phyloP scores from a whole-genome alignment of 2,329 filamentous ascomycete species.

The Berkeleyomyces basicola region DNA sequence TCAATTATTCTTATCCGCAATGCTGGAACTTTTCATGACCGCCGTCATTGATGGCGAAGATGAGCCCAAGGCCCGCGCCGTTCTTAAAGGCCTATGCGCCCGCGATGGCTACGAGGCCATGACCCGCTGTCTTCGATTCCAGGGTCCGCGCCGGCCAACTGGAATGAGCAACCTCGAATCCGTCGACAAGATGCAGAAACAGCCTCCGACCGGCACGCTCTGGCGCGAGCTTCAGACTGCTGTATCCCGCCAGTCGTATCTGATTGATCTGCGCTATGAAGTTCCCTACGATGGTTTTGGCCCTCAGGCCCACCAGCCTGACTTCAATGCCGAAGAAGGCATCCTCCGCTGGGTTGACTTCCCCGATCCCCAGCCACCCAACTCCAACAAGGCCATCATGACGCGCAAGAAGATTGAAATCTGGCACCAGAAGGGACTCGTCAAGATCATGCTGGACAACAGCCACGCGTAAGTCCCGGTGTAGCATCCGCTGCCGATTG shows the following conservation, averaged over 20 bases:
- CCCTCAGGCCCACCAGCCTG: conserved; percentile 24
- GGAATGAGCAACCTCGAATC: conserved; percentile 27
- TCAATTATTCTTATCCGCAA: conserved; percentile 17
- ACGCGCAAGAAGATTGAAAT: conserved; percentile 41
- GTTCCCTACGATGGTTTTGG: conserved; percentile 26
- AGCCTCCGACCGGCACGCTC: conserved; percentile 23
- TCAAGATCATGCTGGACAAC: conserved; percentile 34
- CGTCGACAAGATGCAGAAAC: conserved; percentile 23
- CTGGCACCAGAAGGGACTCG: conserved; percentile 33
- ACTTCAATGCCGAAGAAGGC: conserved; percentile 29
- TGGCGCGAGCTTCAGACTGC: conserved; percentile 41
- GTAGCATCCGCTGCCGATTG: neutral
- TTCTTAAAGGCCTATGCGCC: conserved; percentile 40
- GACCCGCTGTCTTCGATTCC: conserved; percentile 37
- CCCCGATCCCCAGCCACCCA: conserved; percentile 37
- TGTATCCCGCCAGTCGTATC: conserved; percentile 38
- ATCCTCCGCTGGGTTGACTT: conserved; percentile 42
- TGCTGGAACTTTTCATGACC: conserved; percentile 45
- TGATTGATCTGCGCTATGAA: conserved; percentile 39
- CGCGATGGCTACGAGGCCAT: conserved; percentile 35
- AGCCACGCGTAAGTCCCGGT: conserved; percentile 30
- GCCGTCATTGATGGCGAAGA: conserved; percentile 34
- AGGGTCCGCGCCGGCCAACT: conserved; percentile 28
- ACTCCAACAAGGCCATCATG: conserved; percentile 26
- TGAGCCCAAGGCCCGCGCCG: conserved; percentile 30